A percentile compares a stretch with the other conserved stretches of the same genome.
Conservation (phyloP, 169 alveolate genomes). For the Plasmodium cynomolgi region DNA sequence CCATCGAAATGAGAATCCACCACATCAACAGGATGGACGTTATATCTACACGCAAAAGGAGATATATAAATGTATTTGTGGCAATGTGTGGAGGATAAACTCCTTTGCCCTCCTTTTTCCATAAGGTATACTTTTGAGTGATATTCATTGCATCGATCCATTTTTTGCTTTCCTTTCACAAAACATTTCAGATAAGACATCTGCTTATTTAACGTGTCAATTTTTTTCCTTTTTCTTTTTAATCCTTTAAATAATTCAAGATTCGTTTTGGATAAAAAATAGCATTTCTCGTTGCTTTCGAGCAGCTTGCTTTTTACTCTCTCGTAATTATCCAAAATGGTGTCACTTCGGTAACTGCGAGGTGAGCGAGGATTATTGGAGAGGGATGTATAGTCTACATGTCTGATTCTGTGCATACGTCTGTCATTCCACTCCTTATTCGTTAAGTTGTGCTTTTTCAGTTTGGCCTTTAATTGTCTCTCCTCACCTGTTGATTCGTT, state of each 20-base stretch:
- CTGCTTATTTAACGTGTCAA: constrained; percentile 36
- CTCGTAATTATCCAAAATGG: constrained; percentile 45
- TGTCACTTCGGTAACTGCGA: constrained; percentile 43
- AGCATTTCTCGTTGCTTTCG: constrained; percentile 66
- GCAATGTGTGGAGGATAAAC: background rate
- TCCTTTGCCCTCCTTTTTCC: background rate
- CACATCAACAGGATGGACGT: background rate
- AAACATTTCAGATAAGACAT: constrained; percentile 30
- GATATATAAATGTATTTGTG: background rate
- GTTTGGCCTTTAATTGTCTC: background rate
- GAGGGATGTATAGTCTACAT: background rate
- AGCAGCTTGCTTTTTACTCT: constrained; percentile 52
- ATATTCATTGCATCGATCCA: background rate
- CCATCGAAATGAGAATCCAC: background rate
- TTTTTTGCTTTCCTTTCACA: constrained; percentile 6
- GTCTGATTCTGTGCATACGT: background rate
- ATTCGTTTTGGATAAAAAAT: constrained; percentile 61
- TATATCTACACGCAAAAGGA: background rate
- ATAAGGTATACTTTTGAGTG: background rate
- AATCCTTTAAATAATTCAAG: constrained; percentile 63
- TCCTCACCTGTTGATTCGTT: constrained; percentile 32
- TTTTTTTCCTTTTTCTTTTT: constrained; percentile 55
- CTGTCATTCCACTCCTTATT: background rate
- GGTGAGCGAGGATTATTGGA: background rate
- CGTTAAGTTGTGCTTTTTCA: background rate